A percentile compares a stretch with the other conserved stretches of the same genome.
Evolutionary conservation across 1,139 yeast species (phyloP).

Genomic region (Sugiyamaella castrensis): DNA sequence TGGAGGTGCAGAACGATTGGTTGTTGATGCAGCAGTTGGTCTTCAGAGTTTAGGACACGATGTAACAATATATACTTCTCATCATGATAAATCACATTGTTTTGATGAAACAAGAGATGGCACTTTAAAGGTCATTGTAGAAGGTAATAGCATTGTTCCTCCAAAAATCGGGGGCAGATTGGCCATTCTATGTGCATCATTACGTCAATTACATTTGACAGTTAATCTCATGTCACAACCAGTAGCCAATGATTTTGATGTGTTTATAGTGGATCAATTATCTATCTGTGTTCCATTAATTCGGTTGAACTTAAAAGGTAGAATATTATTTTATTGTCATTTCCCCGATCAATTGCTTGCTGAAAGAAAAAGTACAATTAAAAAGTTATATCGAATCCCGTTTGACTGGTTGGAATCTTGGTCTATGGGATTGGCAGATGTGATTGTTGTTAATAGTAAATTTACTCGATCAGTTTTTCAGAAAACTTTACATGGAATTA

Average conservation of each 20-base stretch:
- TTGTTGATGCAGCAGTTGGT: constrained; percentile 93
- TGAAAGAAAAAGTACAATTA: constrained; percentile 51
- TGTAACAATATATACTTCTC: constrained; percentile 77
- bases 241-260: constrained; percentile 54
- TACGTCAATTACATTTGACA: constrained; percentile 73
- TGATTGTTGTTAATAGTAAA: constrained; percentile 78
- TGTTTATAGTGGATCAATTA: constrained; percentile 82
- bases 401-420: constrained; percentile 80
- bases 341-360: constrained; percentile 90
- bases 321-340: constrained; percentile 84
- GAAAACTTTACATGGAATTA: constrained; percentile 54
- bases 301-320: constrained; percentile 44
- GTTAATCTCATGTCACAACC: constrained; percentile 50
- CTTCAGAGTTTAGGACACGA: constrained; percentile 66
- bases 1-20: constrained; percentile 93
- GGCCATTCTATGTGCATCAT: constrained; percentile 75
- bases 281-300: constrained; percentile 81
- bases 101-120: constrained; percentile 78
- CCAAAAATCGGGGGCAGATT: constrained; percentile 62
- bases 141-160: constrained; percentile 77
- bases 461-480: constrained; percentile 73
- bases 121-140: constrained; percentile 58
- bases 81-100: constrained; percentile 81
- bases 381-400: constrained; percentile 69
- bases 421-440: constrained; percentile 74